Evolutionary conservation across 371 early-diverging fungal species (phyloP), one percentile per base, ranked within the genome.

Genomic region (Mycotypha africana): DNA sequence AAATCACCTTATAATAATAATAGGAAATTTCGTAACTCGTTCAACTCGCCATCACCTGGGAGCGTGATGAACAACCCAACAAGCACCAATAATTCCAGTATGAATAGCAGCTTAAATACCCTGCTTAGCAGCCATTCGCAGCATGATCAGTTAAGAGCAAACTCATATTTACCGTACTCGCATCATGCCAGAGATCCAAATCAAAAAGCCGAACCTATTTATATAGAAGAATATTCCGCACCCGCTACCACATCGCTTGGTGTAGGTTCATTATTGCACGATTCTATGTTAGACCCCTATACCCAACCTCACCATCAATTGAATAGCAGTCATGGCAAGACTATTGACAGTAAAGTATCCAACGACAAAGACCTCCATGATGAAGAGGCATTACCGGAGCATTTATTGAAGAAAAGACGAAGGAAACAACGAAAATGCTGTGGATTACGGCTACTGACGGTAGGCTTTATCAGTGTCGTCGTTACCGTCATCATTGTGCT

Each of bases 161-260:
- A 71, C 43, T 67, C 72, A 0, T 71, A 71, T 50, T 41, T 71
- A 19, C 72, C 72, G 6, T 71, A 71, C 33, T 71, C 68, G 23
- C 65, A 67, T 37, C 72, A 71, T 34, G 44, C 36, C 34, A 47
- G 61, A 36, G 68, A 71, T 38, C 63, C 63, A 8, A 37, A 32
- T 25, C 44, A 57, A 31, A 49, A 51, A 22, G 47, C 51, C 8
- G 56, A 58, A 24, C 54, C 72, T 7, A 58, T 71, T 33, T 67
- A 71, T 25, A 58, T 71, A 15, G 72, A 71, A 34, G 53, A 61
- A 21, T 39, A 37, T 21, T 17, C 39, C 17, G 43, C 47, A 24
- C 47, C 38, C 8, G 24, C 49, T 12, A 44, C 54, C 0, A 49
- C 38, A 22, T 45, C 35, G 17, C 50, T 57, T 30, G 56, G 57